Base-by-base conservation (phyloP, 1,139 yeast genomes). In the Groenewaldozyma sp. region DNA sequence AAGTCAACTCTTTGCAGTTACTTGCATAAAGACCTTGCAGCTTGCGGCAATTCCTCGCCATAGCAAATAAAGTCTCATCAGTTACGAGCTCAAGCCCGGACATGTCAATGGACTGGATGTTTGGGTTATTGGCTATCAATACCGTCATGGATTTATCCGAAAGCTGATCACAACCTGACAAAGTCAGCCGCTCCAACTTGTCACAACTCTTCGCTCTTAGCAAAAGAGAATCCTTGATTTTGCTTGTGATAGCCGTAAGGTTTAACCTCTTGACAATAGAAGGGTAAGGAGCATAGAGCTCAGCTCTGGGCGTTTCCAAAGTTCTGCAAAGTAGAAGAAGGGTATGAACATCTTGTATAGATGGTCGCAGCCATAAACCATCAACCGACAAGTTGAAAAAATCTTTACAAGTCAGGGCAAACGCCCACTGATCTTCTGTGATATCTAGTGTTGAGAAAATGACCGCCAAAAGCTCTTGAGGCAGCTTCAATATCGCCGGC, bases 11-110 rank as follows among this genome's bases (percentile, higher is more conserved):
- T 22, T 74, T 75, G 47, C 96, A 87, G 3, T 84, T 84, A 1
- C 95, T 88, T 0, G 94, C 94, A 56, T 88, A 88, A 36, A 88
- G 67, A 1, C 96, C 96, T 62, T 91, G 97, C 37, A 91, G 67
- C 39, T 91, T 66, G 28, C 74, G 73, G 58, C 96, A 87, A 55
- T 75, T 71, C 11, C 59, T 56, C 1, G 95, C 88, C 50, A 88
- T 66, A n/a, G 83, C 76, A 34, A 64, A 51, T 43, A 87, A 73
- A 6, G 87, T 76, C 38, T 72, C 76, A 63, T 88, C 95, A 10
- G 71, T 65, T 22, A 78, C 64, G 48, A 72, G 76, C 32, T 70
- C 71, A n/a, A 86, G 80, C n/a, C 93, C 91, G 0, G 95, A 80
- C 52, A 91, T 70, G 62, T 91, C 98, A 37, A 91, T 80, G 32